These are phyloP conservation scores for Mucor indicus DNA, from an alignment of 371 early-diverging fungal species.

Conservation along the genomic window DNA sequence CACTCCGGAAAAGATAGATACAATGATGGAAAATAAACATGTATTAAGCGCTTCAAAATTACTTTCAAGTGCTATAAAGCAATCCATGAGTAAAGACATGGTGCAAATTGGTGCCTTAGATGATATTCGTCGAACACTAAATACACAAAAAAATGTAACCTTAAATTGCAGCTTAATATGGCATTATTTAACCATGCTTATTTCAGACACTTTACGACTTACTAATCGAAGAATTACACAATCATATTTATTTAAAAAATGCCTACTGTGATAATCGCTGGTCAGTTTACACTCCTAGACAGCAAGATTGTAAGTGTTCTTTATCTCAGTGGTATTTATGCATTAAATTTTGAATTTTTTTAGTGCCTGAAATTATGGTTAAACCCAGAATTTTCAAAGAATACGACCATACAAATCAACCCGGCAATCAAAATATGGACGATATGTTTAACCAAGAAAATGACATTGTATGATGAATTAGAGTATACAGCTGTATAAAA, in stretches of 20 bases:
- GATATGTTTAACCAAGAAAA: conserved; percentile 42
- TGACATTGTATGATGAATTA: conserved; percentile 28
- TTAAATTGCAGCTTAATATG: background rate
- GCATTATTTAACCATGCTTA: background rate
- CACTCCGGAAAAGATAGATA: conserved; percentile 76
- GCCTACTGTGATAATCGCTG: conserved; percentile 63
- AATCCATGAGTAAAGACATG: conserved; percentile 72
- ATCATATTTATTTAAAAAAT: conserved; percentile 90
- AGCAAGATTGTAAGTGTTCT: conserved; percentile 48
- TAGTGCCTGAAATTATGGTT: conserved; percentile 46
- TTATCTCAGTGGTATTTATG: too few species aligned
- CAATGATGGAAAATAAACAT: conserved; percentile 72
- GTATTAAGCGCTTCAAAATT: conserved; percentile 76
- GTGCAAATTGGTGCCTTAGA: conserved; percentile 83
- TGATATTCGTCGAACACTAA: conserved; percentile 69
- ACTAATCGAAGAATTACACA: conserved; percentile 89
- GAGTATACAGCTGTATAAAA: background rate
- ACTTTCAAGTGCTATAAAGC: conserved; percentile 66
- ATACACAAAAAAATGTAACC: conserved; percentile 64
- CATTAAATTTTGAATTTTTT: background rate
- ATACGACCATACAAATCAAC: background rate
- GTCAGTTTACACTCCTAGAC: conserved; percentile 55
- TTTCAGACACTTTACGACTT: conserved; percentile 69
- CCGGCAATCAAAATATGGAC: conserved; percentile 6
- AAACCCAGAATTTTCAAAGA: conserved; percentile 34